A percentile compares a stretch with the other conserved stretches of the same genome.
Evolutionary conservation across 2,329 filamentous ascomycete genomes (phyloP).

Genomic region (Gnomoniopsis sp.): DNA sequence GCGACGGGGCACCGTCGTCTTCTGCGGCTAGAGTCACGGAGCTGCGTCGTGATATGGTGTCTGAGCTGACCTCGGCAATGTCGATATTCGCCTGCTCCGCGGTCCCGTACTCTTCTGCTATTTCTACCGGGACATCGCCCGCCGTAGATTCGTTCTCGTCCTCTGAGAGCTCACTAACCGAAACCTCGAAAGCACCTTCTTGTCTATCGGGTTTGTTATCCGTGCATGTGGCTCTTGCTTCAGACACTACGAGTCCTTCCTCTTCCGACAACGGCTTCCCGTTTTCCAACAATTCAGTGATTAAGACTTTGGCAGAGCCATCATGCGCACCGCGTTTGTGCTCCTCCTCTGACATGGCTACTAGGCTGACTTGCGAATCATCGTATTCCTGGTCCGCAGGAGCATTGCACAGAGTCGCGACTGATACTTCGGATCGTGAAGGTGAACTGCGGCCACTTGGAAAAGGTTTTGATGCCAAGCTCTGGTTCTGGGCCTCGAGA

Average conservation of each 20-base stretch:
- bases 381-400: background rate
- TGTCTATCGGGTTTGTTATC: background rate
- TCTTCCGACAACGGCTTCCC: no score
- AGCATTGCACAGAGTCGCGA: conserved; percentile 7
- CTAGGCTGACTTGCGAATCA: background rate
- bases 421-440: conserved; percentile 7
- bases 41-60: background rate
- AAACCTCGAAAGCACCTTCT: background rate
- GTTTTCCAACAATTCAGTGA: no score
- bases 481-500: background rate
- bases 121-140: background rate
- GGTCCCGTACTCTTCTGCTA: background rate
- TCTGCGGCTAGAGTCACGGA: background rate
- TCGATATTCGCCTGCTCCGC: background rate
- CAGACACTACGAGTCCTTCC: no score
- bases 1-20: background rate
- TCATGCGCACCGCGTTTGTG: no score
- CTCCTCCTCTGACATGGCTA: background rate
- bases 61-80: background rate
- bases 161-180: background rate
- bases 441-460: background rate
- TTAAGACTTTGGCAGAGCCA: no score
- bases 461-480: background rate
- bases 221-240: no score
- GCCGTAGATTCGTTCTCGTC: background rate